Evolutionary conservation across 257 asterid species (phyloP).

Genomic region (Nicotiana sylvestris): DNA sequence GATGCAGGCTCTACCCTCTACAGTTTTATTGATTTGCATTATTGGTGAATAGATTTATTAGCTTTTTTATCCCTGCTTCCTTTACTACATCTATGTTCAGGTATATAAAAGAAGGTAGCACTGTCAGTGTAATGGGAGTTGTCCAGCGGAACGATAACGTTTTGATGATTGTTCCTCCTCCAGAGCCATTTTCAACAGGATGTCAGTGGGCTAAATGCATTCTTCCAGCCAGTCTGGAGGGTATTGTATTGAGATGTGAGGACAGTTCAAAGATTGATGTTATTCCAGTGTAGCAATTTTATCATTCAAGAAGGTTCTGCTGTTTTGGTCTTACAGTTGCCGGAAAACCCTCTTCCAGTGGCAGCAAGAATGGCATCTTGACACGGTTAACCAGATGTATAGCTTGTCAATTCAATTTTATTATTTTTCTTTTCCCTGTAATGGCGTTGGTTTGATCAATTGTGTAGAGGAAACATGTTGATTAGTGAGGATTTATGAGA

Average conservation of each 20-base stretch:
- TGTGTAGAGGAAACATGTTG: neutral
- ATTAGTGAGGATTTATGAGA: neutral
- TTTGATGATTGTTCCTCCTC: slow-evolving; percentile 78
- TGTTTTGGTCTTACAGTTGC: neutral
- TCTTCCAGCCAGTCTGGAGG: slow-evolving; percentile 70
- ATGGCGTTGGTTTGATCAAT: neutral
- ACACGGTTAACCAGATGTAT: neutral
- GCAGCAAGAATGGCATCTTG: neutral
- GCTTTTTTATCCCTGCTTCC: neutral
- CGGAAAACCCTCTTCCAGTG: neutral
- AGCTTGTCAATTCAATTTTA: neutral
- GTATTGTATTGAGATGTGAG: slow-evolving; percentile 54
- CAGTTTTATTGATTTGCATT: neutral
- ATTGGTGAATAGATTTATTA: neutral
- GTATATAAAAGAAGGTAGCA: slow-evolving; percentile 83
- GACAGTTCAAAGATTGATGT: slow-evolving; percentile 35
- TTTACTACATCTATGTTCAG: slow-evolving; percentile 23
- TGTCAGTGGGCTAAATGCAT: slow-evolving; percentile 76
- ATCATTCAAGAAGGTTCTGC: neutral
- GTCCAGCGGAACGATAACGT: slow-evolving; percentile 75
- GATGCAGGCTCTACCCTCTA: neutral
- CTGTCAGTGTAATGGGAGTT: slow-evolving; percentile 82
- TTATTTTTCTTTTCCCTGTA: neutral
- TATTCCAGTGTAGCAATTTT: slow-evolving; percentile 47
- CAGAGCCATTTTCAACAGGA: slow-evolving; percentile 59